Conservation (phyloP, 768 basidiomycete species). For the Pleurotus eryngii region DNA sequence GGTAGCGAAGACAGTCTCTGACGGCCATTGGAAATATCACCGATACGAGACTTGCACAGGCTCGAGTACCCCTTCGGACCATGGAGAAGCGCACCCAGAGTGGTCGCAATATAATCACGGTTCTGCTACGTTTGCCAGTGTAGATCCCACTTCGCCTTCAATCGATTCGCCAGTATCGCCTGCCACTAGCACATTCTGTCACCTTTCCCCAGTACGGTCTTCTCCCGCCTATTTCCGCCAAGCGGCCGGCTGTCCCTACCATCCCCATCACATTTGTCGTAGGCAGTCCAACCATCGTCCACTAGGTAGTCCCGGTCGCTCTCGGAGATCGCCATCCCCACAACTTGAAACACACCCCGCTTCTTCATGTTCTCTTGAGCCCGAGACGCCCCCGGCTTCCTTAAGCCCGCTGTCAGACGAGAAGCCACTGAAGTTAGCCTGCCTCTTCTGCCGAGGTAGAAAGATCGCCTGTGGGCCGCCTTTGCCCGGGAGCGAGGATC, state of each 20-base stretch:
- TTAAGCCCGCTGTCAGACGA: conserved; percentile 26
- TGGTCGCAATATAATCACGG: no score
- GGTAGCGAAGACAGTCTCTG: background rate
- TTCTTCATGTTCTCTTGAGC: background rate
- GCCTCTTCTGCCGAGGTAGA: conserved; percentile 62
- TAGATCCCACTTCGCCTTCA: no score
- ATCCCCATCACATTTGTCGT: background rate
- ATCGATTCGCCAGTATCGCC: background rate
- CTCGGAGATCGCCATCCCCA: conserved; percentile 1
- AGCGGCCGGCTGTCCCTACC: background rate
- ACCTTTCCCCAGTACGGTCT: no score
- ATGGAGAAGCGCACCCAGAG: no score
- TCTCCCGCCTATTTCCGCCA: background rate
- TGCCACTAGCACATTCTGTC: background rate
- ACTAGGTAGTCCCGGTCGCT: background rate
- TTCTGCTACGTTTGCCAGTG: no score
- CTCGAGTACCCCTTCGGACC: no score
- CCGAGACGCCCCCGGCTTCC: conserved; percentile 1
- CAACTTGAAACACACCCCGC: background rate
- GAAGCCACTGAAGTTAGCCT: conserved; percentile 44
- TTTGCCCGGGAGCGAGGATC: conserved; percentile 45
- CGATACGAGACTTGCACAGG: no score
- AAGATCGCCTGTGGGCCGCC: conserved; percentile 71
- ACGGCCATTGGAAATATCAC: no score
- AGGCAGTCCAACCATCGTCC: background rate